Evolutionary conservation across 2,329 filamentous ascomycete species (phyloP).

Genomic region (Sphaerostilbella broomeana): DNA sequence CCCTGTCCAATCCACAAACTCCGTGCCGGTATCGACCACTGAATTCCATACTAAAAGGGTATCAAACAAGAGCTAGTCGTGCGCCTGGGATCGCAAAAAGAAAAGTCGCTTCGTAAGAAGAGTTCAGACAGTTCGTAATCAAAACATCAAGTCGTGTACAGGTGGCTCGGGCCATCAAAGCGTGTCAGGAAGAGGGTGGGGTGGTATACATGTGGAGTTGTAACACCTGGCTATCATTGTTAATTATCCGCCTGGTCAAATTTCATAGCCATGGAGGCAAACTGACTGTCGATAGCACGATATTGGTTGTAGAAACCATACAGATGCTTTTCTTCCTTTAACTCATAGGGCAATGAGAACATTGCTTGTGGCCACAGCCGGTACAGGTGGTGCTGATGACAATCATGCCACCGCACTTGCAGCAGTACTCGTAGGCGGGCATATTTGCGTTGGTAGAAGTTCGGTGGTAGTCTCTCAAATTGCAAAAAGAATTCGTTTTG

Average conservation of each 20-base stretch:
- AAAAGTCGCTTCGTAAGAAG: background rate
- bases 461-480: no score
- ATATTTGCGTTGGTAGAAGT: conserved; percentile 24
- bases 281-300: no score
- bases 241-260: no score
- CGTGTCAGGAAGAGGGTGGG: no score
- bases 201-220: no score
- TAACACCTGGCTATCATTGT: no score
- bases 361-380: conserved; percentile 45
- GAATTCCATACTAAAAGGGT: background rate
- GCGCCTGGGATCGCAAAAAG: background rate
- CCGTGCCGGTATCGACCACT: background rate
- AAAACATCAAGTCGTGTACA: background rate
- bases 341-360: conserved; percentile 37
- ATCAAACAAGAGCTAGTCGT: conserved; percentile 7
- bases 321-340: conserved; percentile 19
- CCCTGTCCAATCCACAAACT: background rate
- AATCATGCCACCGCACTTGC: conserved; percentile 49
- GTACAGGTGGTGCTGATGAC: conserved; percentile 50
- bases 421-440: conserved; percentile 47
- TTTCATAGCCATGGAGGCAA: no score
- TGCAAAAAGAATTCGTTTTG: no score
- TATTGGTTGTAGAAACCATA: background rate
- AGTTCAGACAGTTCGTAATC: background rate
- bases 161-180: no score